Conservation (phyloP, 768 basidiomycete species). For the Phaeotremella skinneri region DNA sequence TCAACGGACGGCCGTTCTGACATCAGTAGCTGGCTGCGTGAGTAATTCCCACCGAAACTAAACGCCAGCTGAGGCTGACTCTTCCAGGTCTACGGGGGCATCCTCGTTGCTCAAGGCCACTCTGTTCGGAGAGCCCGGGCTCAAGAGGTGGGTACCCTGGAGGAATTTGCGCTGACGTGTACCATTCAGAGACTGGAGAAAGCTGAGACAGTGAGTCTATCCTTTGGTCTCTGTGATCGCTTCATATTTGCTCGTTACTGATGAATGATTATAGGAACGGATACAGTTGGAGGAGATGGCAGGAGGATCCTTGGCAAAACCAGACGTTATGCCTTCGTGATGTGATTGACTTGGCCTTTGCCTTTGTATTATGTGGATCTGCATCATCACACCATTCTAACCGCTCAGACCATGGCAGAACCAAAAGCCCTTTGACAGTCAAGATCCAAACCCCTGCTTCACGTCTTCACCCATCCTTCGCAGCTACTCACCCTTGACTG, state of each 20-base stretch:
- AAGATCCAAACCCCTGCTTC: no score
- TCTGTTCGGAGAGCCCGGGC: conserved; percentile 14
- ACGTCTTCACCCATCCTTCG: no score
- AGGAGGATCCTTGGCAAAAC: background rate
- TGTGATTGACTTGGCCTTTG: background rate
- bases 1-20: conserved; percentile 19
- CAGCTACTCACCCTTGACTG: no score
- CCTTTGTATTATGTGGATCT: no score
- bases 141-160: conserved; percentile 14
- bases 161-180: background rate
- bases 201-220: background rate
- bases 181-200: background rate
- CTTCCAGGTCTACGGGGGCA: conserved; percentile 11
- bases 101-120: conserved; percentile 20
- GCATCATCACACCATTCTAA: no score
- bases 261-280: no score
- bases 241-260: no score
- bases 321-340: background rate
- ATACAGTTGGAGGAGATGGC: background rate
- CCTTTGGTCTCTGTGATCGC: background rate
- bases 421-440: no score
- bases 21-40: conserved; percentile 18
- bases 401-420: no score
- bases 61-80: background rate
- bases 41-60: background rate